Conservation (phyloP, 2,329 filamentous ascomycete species). For the Colletotrichum kahawae region DNA sequence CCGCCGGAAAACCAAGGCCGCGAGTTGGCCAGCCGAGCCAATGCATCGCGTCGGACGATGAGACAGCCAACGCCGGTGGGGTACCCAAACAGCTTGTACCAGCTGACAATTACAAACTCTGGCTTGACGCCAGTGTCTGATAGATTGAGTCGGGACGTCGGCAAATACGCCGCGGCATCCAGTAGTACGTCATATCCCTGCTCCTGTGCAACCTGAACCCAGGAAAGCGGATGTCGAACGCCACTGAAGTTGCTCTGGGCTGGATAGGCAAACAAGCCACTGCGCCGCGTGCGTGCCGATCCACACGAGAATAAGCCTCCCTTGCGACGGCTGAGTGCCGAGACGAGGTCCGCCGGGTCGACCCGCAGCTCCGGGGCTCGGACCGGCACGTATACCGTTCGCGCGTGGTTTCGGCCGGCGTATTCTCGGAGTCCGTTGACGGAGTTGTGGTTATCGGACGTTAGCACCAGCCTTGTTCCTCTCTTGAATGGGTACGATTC, state of each 20-base stretch:
- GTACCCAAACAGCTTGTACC: conserved; percentile 48
- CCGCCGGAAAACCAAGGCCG: conserved; percentile 47
- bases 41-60: conserved; percentile 34
- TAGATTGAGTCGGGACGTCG: conserved; percentile 39
- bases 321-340: conserved; percentile 25
- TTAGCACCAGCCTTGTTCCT: conserved; percentile 34
- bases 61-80: conserved; percentile 47
- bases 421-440: conserved; percentile 43
- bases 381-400: conserved; percentile 35
- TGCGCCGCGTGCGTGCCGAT: not conserved
- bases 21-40: conserved; percentile 30
- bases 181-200: conserved; percentile 44
- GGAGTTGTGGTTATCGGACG: conserved; percentile 48
- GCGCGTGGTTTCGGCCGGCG: conserved; percentile 29
- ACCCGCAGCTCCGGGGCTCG: conserved; percentile 32
- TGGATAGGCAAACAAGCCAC: conserved; percentile 48
- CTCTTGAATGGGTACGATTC: conserved; percentile 41
- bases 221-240: conserved; percentile 43
- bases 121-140: conserved; percentile 31
- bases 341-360: conserved; percentile 26
- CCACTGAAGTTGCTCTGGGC: conserved; percentile 52
- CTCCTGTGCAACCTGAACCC: conserved; percentile 38
- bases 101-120: conserved; percentile 43
- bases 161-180: conserved; percentile 44
- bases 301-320: not conserved